phyloP scores from a whole-genome alignment of 2,329 filamentous ascomycete species.

The Sclerotinia minor region DNA sequence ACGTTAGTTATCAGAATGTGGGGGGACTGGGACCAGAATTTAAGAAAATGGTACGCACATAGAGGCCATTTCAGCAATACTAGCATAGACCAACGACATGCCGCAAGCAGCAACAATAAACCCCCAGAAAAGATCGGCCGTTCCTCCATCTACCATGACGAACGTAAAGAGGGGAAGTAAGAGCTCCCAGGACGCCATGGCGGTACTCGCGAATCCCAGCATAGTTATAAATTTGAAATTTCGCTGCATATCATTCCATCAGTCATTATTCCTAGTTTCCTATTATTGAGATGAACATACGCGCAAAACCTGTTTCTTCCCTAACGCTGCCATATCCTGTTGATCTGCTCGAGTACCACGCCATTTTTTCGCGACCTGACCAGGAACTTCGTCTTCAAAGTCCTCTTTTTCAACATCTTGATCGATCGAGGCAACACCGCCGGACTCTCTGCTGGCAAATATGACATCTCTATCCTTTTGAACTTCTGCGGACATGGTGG shows the following conservation, averaged over 20 bases:
- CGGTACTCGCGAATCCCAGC: constrained; percentile 46
- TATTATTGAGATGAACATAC: constrained; percentile 13
- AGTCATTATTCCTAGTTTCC: not conserved
- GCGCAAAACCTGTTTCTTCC: constrained; percentile 30
- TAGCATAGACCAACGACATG: constrained; percentile 32
- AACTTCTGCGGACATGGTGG: constrained; percentile 1
- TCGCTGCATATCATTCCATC: constrained; percentile 32
- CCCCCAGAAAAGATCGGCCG: constrained; percentile 44
- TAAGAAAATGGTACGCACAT: constrained; percentile 28
- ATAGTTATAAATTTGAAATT: constrained; percentile 46
- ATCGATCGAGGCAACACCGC: not conserved
- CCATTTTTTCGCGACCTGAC: constrained; percentile 21
- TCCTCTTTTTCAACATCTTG: constrained; percentile 30
- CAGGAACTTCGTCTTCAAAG: constrained; percentile 9
- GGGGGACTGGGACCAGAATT: not conserved
- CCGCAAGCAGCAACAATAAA: constrained; percentile 37
- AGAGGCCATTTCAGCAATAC: constrained; percentile 37
- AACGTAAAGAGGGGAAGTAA: constrained; percentile 38
- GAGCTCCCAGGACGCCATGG: constrained; percentile 48
- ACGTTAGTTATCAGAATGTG: constrained; percentile 2
- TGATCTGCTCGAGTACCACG: constrained; percentile 27
- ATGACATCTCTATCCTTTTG: constrained; percentile 7
- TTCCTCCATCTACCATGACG: constrained; percentile 28
- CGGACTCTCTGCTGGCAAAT: constrained; percentile 6
- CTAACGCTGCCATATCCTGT: constrained; percentile 26